These are phyloP conservation scores for Penicillium occitanis DNA, from an alignment of 2,329 filamentous ascomycete genomes.

Conservation along the genomic window DNA sequence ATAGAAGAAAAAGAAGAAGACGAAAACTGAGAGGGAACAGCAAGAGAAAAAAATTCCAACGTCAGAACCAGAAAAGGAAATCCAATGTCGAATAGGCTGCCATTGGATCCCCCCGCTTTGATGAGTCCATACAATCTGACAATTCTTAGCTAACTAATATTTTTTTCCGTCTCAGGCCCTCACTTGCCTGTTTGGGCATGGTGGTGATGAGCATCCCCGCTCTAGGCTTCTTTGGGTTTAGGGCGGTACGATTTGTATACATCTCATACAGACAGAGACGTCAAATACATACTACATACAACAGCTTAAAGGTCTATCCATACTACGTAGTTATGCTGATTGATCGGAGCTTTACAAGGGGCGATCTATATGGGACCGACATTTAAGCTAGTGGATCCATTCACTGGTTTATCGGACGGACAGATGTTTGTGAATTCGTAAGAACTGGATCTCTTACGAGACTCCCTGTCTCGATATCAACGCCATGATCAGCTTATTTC, in stretches of 20 bases:
- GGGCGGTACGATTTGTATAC: background rate
- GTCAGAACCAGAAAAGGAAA: slow-evolving; percentile 10
- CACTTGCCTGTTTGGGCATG: slow-evolving; percentile 4
- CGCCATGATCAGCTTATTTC: background rate
- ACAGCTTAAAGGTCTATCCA: background rate
- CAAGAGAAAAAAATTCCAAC: background rate
- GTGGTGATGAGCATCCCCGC: background rate
- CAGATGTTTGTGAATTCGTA: background rate
- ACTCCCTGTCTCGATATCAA: background rate
- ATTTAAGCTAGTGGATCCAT: background rate
- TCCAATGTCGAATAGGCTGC: slow-evolving; percentile 3
- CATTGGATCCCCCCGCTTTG: slow-evolving; percentile 3
- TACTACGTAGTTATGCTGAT: background rate
- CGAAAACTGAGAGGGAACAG: background rate
- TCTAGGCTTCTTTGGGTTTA: background rate
- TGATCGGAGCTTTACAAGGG: background rate
- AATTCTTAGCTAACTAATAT: background rate
- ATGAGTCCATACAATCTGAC: background rate
- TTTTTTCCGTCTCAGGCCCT: slow-evolving; percentile 7
- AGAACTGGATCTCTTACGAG: background rate
- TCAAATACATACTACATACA: background rate
- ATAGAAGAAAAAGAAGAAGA: background rate
- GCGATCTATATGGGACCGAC: background rate
- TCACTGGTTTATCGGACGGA: background rate
- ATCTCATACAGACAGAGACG: background rate